Percentiles rank a stretch among this genome's conserved stretches.
Conservation (phyloP, 768 basidiomycete genomes). For the Tylopilus balloui region DNA sequence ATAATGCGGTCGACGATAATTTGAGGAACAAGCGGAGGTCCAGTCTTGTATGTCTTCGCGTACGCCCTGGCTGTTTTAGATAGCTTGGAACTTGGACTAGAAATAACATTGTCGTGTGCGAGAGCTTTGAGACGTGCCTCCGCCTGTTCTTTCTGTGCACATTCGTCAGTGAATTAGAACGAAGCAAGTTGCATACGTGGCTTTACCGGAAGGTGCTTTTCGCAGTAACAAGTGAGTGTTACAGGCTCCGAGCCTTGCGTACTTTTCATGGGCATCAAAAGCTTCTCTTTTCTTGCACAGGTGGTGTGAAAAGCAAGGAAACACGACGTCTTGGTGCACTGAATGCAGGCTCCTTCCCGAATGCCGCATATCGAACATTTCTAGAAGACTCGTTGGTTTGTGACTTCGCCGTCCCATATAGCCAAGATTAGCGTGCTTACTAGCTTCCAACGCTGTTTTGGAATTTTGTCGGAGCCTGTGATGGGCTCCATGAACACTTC, state of each 20-base stretch:
- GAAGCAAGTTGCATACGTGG: not conserved
- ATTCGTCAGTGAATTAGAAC: not conserved
- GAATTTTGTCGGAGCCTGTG: slow-evolving; percentile 80
- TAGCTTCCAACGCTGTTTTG: slow-evolving; percentile 90
- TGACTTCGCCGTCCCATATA: not conserved
- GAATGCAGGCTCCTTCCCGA: slow-evolving; percentile 84
- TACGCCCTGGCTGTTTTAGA: slow-evolving; percentile 87
- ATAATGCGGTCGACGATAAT: slow-evolving; percentile 78
- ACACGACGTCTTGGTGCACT: slow-evolving; percentile 87
- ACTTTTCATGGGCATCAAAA: slow-evolving; percentile 85
- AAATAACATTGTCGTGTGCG: slow-evolving; percentile 39
- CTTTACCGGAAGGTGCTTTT: slow-evolving; percentile 85
- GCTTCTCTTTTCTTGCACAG: slow-evolving; percentile 83
- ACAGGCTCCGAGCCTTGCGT: slow-evolving; percentile 70
- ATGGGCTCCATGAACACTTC: slow-evolving; percentile 99
- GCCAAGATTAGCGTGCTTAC: slow-evolving; percentile 43
- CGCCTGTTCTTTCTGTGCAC: slow-evolving; percentile 59
- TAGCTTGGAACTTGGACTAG: slow-evolving; percentile 39
- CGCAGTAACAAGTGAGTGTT: slow-evolving; percentile 77
- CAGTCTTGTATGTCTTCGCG: slow-evolving; percentile 86
- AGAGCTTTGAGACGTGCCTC: slow-evolving; percentile 57
- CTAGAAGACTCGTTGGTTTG: slow-evolving; percentile 22
- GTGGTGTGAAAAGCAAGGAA: slow-evolving; percentile 93
- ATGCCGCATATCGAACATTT: slow-evolving; percentile 65
- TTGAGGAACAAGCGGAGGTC: slow-evolving; percentile 86